Conservation (phyloP, 1,284 basidiomycete genomes). For the Ustilago trichophora region DNA sequence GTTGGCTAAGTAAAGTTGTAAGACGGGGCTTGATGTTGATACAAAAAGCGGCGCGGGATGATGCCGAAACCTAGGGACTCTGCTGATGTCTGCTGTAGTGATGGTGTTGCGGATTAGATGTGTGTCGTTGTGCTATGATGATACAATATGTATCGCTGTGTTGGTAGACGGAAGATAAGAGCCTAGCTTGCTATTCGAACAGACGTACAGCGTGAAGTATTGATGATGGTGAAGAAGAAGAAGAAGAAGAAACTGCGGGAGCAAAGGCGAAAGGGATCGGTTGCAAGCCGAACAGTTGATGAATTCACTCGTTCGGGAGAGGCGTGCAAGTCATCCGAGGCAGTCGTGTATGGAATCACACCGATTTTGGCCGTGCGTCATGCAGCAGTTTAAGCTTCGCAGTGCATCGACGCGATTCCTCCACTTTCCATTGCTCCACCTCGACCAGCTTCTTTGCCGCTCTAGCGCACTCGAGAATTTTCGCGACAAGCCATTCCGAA, state of each 20-base stretch:
- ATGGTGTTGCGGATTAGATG: background rate
- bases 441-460: slow-evolving; percentile 20
- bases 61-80: too few relatives aligned
- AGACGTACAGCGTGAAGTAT: too few relatives aligned
- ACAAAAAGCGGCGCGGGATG: too few relatives aligned
- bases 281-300: background rate
- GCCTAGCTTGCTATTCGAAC: too few relatives aligned
- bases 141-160: too few relatives aligned
- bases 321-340: background rate
- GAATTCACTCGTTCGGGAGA: background rate
- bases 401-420: slow-evolving; percentile 12
- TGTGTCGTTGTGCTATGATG: too few relatives aligned
- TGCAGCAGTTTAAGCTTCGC: background rate
- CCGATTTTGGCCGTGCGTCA: slow-evolving; percentile 19
- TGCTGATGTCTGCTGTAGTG: too few relatives aligned
- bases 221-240: slow-evolving; percentile 1
- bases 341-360: too few relatives aligned
- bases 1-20: slow-evolving; percentile 2
- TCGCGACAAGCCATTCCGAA: background rate
- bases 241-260: background rate
- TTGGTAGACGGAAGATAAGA: too few relatives aligned
- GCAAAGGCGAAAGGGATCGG: background rate
- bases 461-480: slow-evolving; percentile 26
- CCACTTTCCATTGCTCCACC: slow-evolving; percentile 27
- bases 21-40: too few relatives aligned